phyloP scores from a whole-genome alignment of 2,329 filamentous ascomycete species.

The Epichloe gansuensis region DNA sequence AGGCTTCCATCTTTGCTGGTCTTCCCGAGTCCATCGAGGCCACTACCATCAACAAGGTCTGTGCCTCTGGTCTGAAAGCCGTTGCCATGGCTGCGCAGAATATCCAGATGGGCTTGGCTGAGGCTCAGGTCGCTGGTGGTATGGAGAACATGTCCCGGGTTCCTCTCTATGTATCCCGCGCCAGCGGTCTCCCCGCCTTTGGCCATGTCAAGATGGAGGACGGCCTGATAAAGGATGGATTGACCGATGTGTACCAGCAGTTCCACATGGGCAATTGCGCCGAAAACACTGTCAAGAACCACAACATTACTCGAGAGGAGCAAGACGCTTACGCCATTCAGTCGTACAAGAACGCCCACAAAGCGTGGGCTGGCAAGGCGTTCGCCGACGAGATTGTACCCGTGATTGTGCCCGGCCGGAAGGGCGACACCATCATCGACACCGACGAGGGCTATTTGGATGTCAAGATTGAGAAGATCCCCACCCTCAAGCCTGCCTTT shows the following conservation, averaged over 20 bases:
- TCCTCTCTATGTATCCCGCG: conserved; percentile 76
- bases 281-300: conserved; percentile 85
- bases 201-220: conserved; percentile 82
- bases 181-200: conserved; percentile 75
- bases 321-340: conserved; percentile 86
- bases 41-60: conserved; percentile 95
- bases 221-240: conserved; percentile 82
- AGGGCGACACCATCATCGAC: conserved; percentile 66
- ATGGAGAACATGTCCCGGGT: conserved; percentile 98
- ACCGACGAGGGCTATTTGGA: conserved; percentile 85
- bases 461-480: conserved; percentile 74
- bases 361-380: conserved; percentile 68
- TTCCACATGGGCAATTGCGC: conserved; percentile 98
- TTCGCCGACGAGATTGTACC: conserved; percentile 87
- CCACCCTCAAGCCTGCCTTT: conserved; percentile 83
- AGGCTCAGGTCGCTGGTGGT: conserved; percentile 82
- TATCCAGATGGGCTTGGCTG: conserved; percentile 80
- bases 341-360: conserved; percentile 80
- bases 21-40: conserved; percentile 72
- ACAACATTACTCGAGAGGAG: conserved; percentile 64
- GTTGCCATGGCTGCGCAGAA: conserved; percentile 85
- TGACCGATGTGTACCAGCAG: conserved; percentile 93
- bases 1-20: conserved; percentile 80
- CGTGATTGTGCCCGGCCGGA: conserved; percentile 72
- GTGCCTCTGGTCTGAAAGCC: conserved; percentile 87